Base-by-base conservation (phyloP, 2,329 filamentous ascomycete genomes). In the Talaromyces piceae region DNA sequence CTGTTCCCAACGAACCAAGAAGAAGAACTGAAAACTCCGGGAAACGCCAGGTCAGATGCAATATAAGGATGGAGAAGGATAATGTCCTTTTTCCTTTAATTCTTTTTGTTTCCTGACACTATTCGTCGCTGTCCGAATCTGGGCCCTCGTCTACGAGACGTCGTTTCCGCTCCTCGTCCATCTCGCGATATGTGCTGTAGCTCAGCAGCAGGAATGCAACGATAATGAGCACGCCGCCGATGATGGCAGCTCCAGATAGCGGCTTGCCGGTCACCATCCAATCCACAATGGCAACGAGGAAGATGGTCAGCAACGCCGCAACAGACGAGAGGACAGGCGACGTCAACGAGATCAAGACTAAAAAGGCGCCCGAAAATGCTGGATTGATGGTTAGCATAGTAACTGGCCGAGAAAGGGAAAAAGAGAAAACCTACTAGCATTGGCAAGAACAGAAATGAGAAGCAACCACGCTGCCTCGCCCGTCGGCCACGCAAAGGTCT, bases 121-220 rank as follows among this genome's bases (percentile, higher is more conserved):
- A 71, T 53, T 70, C 68, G 47, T 74, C 70, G 47, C 59, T 68
- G 26, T 72, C 70, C 12, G 70, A 69, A 54, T 72, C 67, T n/a
- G 69, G 63, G 9, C 66, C 67, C 22, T 72, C 70, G 11, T 73
- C 65, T 44, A 65, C 63, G 12, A 69, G 54, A 55, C 76, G 82
- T 63, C 83, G 83, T 57, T 77, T 77, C 60, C 84, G 80, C 58
- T 95, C 88, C 68, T 95, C 89, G 43, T 83, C 81, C 84, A 97
- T 91, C 73, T 98, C 93, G 47, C 84, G 80, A 71, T 91, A 98
- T 0, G 91, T 96, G 58, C 89, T 93, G 82, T 84, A 96, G 61
- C 84, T 90, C 41, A 98, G 69, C 62, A 95, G 77, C n/a, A 83
- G 67, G 66, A 98, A 98, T 0, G 93, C 93, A 1, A 81, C 77